A percentile compares a stretch with the other conserved stretches of the same genome.
Conservation (phyloP, 1,139 yeast genomes). For the Diutina scorzettiae region DNA sequence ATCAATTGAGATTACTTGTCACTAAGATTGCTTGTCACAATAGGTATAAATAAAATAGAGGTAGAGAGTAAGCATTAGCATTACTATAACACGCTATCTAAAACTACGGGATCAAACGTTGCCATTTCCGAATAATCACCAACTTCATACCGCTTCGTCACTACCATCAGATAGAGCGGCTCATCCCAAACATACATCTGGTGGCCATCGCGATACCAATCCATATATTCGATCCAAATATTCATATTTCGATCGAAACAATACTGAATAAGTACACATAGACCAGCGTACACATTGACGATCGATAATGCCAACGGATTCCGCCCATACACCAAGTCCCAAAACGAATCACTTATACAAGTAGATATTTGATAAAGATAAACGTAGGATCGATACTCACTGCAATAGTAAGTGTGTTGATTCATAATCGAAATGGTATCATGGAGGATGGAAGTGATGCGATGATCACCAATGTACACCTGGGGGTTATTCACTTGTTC, state of each 20-base stretch:
- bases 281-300: not conserved
- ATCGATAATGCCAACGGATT: not conserved
- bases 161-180: not conserved
- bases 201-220: not conserved
- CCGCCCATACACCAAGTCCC: not conserved
- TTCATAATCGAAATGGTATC: not conserved
- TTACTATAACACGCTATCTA: not conserved
- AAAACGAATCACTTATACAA: not conserved
- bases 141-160: not conserved
- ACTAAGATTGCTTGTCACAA: too few relatives aligned
- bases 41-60: too few relatives aligned
- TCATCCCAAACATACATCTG: not conserved
- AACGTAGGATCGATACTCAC: too few relatives aligned
- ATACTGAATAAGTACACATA: not conserved
- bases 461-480: not conserved
- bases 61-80: too few relatives aligned
- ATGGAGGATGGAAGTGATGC: not conserved
- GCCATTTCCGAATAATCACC: not conserved
- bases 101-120: not conserved
- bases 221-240: not conserved
- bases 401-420: not conserved
- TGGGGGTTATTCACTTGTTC: not conserved
- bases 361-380: not conserved
- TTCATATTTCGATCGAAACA: not conserved
- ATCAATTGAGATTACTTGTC: too few relatives aligned